These are phyloP conservation scores for Eustoma russellianum DNA, from an alignment of 257 asterid genomes.

Conservation along the genomic window DNA sequence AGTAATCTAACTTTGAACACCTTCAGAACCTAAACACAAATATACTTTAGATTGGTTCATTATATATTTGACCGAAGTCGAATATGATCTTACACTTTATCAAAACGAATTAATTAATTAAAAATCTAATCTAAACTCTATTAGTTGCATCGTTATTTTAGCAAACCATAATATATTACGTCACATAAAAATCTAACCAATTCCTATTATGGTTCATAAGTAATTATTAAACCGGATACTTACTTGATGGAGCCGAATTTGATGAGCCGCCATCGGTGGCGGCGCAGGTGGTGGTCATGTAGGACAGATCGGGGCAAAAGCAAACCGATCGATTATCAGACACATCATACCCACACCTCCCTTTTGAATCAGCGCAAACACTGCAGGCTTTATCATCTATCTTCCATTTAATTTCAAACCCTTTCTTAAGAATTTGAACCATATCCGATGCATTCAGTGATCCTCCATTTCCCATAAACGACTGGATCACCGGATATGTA, in stretches of 20 bases:
- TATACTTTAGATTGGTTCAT: too few relatives aligned
- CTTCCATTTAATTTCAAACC: slow-evolving; percentile 51
- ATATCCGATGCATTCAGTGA: slow-evolving; percentile 13
- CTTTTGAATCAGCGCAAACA: slow-evolving; percentile 34
- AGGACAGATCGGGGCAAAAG: slow-evolving; percentile 44
- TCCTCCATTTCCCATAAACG: slow-evolving; percentile 9
- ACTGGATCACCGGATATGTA: slow-evolving; percentile 29
- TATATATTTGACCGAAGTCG: too few relatives aligned
- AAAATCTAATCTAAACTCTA: too few relatives aligned
- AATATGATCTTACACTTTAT: too few relatives aligned
- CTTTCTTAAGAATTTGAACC: slow-evolving; percentile 29
- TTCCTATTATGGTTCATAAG: too few relatives aligned
- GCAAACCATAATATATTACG: too few relatives aligned
- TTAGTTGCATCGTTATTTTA: too few relatives aligned
- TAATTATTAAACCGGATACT: background rate
- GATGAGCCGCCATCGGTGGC: slow-evolving; percentile 15
- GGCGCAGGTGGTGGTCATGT: slow-evolving; percentile 25
- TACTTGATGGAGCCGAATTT: slow-evolving; percentile 13
- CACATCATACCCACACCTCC: slow-evolving; percentile 44
- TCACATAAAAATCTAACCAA: too few relatives aligned
- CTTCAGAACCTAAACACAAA: too few relatives aligned
- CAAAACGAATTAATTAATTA: too few relatives aligned
- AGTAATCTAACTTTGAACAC: too few relatives aligned
- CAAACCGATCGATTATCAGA: slow-evolving; percentile 30
- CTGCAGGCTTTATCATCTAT: slow-evolving; percentile 31